These are phyloP conservation scores for Delitschia confertaspora DNA, from an alignment of 495 filamentous ascomycete species.

Conservation along the genomic window DNA sequence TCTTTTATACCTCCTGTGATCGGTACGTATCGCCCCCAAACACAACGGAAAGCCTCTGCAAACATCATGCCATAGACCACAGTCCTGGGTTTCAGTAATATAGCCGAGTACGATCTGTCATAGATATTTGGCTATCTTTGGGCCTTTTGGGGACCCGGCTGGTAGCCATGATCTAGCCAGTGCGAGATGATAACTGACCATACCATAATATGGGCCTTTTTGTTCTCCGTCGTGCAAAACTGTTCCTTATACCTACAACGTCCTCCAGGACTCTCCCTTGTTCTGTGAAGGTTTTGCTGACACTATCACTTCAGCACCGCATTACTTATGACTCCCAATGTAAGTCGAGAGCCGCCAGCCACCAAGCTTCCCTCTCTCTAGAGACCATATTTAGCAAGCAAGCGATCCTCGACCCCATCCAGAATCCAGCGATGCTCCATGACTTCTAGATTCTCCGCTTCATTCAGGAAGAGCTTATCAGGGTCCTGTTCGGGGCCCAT, in stretches of 20 bases:
- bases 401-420: constrained; percentile 73
- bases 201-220: no score
- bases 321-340: no score
- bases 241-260: no score
- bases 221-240: no score
- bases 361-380: no score
- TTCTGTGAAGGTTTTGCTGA: no score
- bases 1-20: no score
- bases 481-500: constrained; percentile 93
- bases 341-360: no score
- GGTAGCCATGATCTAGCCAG: neutral
- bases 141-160: constrained; percentile 13
- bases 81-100: constrained; percentile 3
- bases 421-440: constrained; percentile 86
- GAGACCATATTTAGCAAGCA: constrained; percentile 42
- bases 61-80: constrained; percentile 16
- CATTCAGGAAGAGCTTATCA: constrained; percentile 80
- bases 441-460: constrained; percentile 93
- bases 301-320: no score
- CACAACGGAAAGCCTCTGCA: no score
- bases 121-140: constrained; percentile 22
- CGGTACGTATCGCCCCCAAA: no score
- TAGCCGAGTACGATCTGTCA: constrained; percentile 10
- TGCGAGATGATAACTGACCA: constrained; percentile 21
- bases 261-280: no score